Evolutionary conservation across 371 early-diverging fungal genomes (phyloP).

Genomic region (Actinomucor elegans): DNA sequence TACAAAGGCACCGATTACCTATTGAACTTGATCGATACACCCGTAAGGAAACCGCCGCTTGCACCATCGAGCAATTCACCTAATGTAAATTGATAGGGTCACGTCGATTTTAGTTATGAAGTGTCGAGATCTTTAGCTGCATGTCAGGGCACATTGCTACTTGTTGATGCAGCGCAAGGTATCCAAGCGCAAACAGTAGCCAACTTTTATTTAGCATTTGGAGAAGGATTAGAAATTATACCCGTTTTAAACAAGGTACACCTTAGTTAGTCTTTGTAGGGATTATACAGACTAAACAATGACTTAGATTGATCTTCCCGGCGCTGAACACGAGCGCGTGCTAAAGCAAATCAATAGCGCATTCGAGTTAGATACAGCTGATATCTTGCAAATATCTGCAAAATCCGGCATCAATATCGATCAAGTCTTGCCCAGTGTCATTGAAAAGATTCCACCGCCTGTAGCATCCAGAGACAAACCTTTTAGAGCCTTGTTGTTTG

Average conservation of each 20-base stretch:
- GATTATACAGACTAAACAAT: too few species aligned
- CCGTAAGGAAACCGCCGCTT: slow-evolving; percentile 43
- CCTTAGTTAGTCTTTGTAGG: too few species aligned
- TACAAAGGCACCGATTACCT: slow-evolving; percentile 75
- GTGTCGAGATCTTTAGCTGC: slow-evolving; percentile 91
- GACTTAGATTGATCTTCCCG: slow-evolving; percentile 91
- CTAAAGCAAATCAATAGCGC: slow-evolving; percentile 79
- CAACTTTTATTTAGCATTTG: slow-evolving; percentile 93
- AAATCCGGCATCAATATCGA: slow-evolving; percentile 87
- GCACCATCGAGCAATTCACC: neutral
- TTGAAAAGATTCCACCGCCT: slow-evolving; percentile 81
- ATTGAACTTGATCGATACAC: slow-evolving; percentile 89
- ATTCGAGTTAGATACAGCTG: slow-evolving; percentile 79
- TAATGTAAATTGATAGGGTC: slow-evolving; percentile 52
- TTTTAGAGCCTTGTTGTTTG: slow-evolving; percentile 88
- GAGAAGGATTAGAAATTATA: slow-evolving; percentile 81
- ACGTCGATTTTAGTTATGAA: slow-evolving; percentile 87
- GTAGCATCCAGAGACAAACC: slow-evolving; percentile 61
- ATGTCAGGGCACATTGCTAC: slow-evolving; percentile 87
- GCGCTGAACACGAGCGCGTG: slow-evolving; percentile 82
- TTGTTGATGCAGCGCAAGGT: slow-evolving; percentile 91
- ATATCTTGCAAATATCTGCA: slow-evolving; percentile 75
- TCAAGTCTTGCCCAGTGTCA: slow-evolving; percentile 71
- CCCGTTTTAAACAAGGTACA: slow-evolving; percentile 96
- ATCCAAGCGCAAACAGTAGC: slow-evolving; percentile 96